These are phyloP conservation scores for Suhomyces sp. DNA, from an alignment of 805 yeast species.

Conservation along the genomic window DNA sequence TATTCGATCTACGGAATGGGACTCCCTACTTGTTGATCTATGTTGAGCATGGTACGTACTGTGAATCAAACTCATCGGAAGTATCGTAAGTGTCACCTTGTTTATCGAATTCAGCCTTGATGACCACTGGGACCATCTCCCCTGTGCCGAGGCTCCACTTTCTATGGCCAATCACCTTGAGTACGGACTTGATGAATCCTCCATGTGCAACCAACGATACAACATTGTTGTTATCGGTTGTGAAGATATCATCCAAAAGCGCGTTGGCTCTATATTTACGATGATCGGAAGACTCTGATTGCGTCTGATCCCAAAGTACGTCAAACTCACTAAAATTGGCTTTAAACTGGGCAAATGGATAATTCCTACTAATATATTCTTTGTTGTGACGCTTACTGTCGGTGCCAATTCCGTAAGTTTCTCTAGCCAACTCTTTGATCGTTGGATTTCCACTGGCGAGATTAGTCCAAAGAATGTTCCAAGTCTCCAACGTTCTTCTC, in stretches of 20 bases:
- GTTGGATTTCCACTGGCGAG: slow-evolving; percentile 11
- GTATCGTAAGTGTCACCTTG: slow-evolving; percentile 2
- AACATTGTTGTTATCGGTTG: slow-evolving; percentile 16
- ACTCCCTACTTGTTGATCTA: not conserved
- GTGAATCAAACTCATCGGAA: not conserved
- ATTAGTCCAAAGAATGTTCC: slow-evolving; percentile 23
- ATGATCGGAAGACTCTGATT: slow-evolving; percentile 26
- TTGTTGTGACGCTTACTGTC: slow-evolving; percentile 26
- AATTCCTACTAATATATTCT: slow-evolving; percentile 17
- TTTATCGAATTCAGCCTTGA: slow-evolving; percentile 11
- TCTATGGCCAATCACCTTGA: slow-evolving; percentile 24
- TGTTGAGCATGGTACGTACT: not conserved
- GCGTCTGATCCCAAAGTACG: slow-evolving; percentile 19
- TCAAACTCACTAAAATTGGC: slow-evolving; percentile 23
- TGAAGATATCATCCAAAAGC: slow-evolving; percentile 28
- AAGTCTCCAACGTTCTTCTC: slow-evolving; percentile 30
- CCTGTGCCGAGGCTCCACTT: slow-evolving; percentile 25
- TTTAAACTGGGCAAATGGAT: slow-evolving; percentile 24
- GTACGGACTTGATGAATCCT: slow-evolving; percentile 25
- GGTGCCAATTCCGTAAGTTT: slow-evolving; percentile 33
- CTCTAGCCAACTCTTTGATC: slow-evolving; percentile 29
- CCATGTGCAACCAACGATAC: slow-evolving; percentile 30
- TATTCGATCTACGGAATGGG: not conserved
- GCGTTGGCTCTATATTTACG: slow-evolving; percentile 23
- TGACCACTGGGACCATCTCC: slow-evolving; percentile 26